These are phyloP conservation scores for Halophytophthora polymorphica DNA, from an alignment of 352 stramenopile species.

Conservation along the genomic window DNA sequence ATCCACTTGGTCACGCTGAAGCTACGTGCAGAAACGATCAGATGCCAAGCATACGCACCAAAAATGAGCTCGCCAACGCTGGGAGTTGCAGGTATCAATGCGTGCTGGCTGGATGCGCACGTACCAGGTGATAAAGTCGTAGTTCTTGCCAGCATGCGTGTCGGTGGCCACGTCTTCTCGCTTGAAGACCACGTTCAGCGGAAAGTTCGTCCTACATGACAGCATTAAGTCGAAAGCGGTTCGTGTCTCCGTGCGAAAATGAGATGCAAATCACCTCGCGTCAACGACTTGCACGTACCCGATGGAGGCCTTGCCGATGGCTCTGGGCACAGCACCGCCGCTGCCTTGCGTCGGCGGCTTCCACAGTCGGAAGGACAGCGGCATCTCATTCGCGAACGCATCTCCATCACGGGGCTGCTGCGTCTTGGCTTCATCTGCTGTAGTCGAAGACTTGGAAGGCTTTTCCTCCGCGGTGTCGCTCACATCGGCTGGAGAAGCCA, in stretches of 20 bases:
- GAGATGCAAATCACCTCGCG: not conserved
- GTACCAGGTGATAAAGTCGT: constrained; percentile 82
- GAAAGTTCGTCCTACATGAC: constrained; percentile 48
- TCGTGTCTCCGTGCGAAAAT: too few relatives aligned
- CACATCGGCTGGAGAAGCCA: constrained; percentile 3
- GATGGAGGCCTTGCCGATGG: constrained; percentile 45
- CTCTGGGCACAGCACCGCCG: constrained; percentile 26
- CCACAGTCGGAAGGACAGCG: constrained; percentile 67
- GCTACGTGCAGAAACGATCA: too few relatives aligned
- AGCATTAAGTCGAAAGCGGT: not conserved
- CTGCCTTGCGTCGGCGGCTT: constrained; percentile 40
- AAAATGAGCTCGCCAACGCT: not conserved
- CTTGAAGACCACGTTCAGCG: constrained; percentile 81
- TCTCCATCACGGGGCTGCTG: constrained; percentile 15
- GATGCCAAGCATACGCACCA: too few relatives aligned
- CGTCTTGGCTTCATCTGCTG: constrained; percentile 2
- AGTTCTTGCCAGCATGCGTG: constrained; percentile 55
- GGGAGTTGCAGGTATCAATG: not conserved
- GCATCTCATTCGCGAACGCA: constrained; percentile 45
- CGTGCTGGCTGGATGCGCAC: constrained; percentile 3
- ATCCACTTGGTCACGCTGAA: constrained; percentile 92
- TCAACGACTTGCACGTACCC: constrained; percentile 34
- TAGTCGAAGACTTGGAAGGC: not conserved
- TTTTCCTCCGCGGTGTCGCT: constrained; percentile 7
- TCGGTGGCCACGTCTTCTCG: constrained; percentile 65